These are phyloP conservation scores for Skeletonema menzelii DNA, from an alignment of 108 stramenopile genomes.

Conservation along the genomic window DNA sequence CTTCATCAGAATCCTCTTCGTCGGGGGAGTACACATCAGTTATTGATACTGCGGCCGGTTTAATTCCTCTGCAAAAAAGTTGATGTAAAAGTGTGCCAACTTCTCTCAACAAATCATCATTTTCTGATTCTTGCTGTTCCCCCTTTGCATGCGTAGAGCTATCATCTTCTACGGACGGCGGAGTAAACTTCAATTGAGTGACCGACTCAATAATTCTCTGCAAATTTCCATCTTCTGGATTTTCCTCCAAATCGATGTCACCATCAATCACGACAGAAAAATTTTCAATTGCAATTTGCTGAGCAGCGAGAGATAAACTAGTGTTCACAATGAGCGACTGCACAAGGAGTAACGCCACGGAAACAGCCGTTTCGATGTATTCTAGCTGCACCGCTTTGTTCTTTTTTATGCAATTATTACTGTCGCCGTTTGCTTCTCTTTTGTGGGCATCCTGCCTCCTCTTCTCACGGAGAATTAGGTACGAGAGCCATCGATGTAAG, in stretches of 20 bases:
- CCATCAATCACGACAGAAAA: not conserved
- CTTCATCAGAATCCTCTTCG: not conserved
- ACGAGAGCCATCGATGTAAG: not conserved
- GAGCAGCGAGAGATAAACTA: not conserved
- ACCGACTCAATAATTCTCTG: not conserved
- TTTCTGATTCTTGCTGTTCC: not conserved
- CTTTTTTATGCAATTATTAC: not conserved
- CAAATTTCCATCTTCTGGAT: not conserved
- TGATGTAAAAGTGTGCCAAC: not conserved
- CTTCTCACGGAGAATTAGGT: not conserved
- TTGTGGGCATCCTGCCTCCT: not conserved
- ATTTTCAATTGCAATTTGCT: not conserved
- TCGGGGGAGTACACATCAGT: not conserved
- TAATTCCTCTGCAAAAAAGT: not conserved
- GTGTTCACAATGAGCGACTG: not conserved
- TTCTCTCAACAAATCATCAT: not conserved
- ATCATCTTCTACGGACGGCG: not conserved
- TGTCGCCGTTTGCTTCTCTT: too few relatives aligned
- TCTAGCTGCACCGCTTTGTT: not conserved
- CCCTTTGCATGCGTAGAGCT: not conserved
- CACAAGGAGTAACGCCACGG: not conserved
- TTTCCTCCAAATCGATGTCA: not conserved
- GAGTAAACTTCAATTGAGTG: not conserved
- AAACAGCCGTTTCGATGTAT: not conserved
- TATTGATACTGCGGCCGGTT: not conserved